Conservation (phyloP, 2,329 filamentous ascomycete species). For the Fusarium sambucinum region DNA sequence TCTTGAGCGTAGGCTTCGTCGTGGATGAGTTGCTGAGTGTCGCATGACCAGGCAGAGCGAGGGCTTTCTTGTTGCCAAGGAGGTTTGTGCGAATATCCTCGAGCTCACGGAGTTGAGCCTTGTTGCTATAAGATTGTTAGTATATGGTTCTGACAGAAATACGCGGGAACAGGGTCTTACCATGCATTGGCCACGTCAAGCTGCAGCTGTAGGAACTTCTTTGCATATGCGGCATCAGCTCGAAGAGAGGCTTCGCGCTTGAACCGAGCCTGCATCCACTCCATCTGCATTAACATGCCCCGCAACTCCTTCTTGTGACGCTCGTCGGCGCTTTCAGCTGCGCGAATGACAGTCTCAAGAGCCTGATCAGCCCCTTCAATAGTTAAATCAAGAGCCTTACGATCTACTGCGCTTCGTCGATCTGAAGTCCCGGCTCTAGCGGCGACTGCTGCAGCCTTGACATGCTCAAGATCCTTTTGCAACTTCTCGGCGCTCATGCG, state of each 20-base stretch:
- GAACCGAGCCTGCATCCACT: slow-evolving; percentile 87
- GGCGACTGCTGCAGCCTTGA: slow-evolving; percentile 57
- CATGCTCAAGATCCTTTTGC: slow-evolving; percentile 62
- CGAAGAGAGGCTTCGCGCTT: slow-evolving; percentile 84
- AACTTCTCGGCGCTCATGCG: slow-evolving; percentile 67
- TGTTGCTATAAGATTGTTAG: slow-evolving; percentile 74
- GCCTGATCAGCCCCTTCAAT: slow-evolving; percentile 62
- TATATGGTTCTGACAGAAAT: background rate
- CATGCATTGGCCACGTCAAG: slow-evolving; percentile 89
- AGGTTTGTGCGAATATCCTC: slow-evolving; percentile 75
- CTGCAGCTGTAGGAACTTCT: slow-evolving; percentile 83
- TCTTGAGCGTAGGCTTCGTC: slow-evolving; percentile 53
- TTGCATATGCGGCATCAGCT: slow-evolving; percentile 84
- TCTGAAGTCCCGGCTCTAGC: slow-evolving; percentile 35
- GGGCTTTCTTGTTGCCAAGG: slow-evolving; percentile 55
- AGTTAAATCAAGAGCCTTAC: slow-evolving; percentile 47
- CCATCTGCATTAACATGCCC: slow-evolving; percentile 88
- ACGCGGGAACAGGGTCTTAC: slow-evolving; percentile 67
- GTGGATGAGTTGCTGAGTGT: slow-evolving; percentile 20
- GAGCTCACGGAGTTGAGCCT: slow-evolving; percentile 88
- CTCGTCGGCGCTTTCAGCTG: slow-evolving; percentile 72
- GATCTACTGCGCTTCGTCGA: slow-evolving; percentile 31
- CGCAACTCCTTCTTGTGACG: slow-evolving; percentile 80
- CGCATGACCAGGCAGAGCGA: slow-evolving; percentile 48
- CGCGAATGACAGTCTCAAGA: slow-evolving; percentile 69